phyloP scores from a whole-genome alignment of 441 rosid species.

The Macaranga tanarius region DNA sequence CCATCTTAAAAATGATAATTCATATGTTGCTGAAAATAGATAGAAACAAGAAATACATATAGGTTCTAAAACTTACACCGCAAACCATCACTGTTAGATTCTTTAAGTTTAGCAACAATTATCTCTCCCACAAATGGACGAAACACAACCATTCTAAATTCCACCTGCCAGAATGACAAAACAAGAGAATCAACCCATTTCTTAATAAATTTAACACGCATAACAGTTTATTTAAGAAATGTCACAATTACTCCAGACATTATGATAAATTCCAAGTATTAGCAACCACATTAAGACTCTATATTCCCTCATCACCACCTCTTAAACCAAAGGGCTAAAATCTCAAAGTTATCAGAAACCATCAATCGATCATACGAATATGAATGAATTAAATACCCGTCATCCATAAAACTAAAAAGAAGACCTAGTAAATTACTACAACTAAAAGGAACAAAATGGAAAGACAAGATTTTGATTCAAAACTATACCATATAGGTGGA shows the following conservation, averaged over 20 bases:
- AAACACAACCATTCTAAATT: slow-evolving; percentile 66
- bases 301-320: not conserved
- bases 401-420: not conserved
- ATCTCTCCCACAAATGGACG: slow-evolving; percentile 88
- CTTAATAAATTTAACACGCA: not conserved
- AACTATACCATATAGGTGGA: slow-evolving; percentile 67
- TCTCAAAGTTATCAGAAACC: too few species aligned
- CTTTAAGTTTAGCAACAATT: slow-evolving; percentile 67
- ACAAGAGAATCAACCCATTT: not conserved
- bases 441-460: not conserved
- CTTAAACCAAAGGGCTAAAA: not conserved
- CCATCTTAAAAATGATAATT: not conserved
- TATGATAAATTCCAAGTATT: too few species aligned
- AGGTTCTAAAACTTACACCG: slow-evolving; percentile 46
- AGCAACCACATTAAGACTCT: too few species aligned
- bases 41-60: not conserved
- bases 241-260: too few species aligned
- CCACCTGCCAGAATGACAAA: slow-evolving; percentile 44
- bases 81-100: slow-evolving; percentile 59
- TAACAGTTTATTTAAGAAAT: too few species aligned
- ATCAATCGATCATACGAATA: too few species aligned
- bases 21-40: not conserved
- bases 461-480: not conserved
- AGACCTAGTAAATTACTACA: not conserved
- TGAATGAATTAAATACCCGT: too few species aligned